Percentiles rank a stretch among this genome's conserved stretches.
These are phyloP conservation scores for Pyrenophora seminiperda DNA, from an alignment of 2,329 filamentous ascomycete species.

Conservation along the genomic window DNA sequence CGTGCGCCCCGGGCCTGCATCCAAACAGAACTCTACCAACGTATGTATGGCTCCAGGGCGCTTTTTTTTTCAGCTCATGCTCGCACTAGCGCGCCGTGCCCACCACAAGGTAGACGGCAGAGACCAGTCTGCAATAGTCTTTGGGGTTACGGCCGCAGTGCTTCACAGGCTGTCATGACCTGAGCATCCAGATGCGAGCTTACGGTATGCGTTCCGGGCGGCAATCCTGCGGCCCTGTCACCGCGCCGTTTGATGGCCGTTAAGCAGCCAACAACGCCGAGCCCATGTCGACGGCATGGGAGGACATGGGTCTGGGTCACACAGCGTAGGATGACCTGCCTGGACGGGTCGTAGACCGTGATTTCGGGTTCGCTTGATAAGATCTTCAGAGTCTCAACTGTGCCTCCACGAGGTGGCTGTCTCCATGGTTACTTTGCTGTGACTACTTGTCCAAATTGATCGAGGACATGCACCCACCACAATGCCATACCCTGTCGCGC, in stretches of 20 bases:
- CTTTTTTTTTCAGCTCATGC: constrained; percentile 10
- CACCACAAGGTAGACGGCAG: constrained; percentile 15
- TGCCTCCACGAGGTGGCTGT: constrained; percentile 14
- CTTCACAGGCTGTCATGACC: constrained; percentile 7
- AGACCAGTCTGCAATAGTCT: constrained; percentile 11
- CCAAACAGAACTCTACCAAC: constrained; percentile 3
- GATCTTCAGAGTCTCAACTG: constrained; percentile 9
- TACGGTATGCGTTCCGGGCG: constrained; percentile 24
- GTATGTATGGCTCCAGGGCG: constrained; percentile 4
- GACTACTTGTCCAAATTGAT: constrained; percentile 4
- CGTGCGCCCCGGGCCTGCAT: constrained; percentile 9
- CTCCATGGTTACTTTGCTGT: constrained; percentile 5
- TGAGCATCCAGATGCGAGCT: constrained; percentile 21
- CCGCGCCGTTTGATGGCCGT: constrained; percentile 29
- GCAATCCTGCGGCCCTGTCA: constrained; percentile 28
- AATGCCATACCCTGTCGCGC: constrained; percentile 7
- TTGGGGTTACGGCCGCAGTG: constrained; percentile 5
- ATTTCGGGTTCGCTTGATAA: constrained; percentile 17
- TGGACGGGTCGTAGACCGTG: constrained; percentile 10
- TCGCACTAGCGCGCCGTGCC: constrained; percentile 12
- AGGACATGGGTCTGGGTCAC: constrained; percentile 15
- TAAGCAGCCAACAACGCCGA: constrained; percentile 24
- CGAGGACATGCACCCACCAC: not conserved
- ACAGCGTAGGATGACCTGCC: constrained; percentile 14
- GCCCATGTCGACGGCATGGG: constrained; percentile 13